phyloP scores from a whole-genome alignment of 2,329 filamentous ascomycete genomes.

The Rosellinia necatrix region DNA sequence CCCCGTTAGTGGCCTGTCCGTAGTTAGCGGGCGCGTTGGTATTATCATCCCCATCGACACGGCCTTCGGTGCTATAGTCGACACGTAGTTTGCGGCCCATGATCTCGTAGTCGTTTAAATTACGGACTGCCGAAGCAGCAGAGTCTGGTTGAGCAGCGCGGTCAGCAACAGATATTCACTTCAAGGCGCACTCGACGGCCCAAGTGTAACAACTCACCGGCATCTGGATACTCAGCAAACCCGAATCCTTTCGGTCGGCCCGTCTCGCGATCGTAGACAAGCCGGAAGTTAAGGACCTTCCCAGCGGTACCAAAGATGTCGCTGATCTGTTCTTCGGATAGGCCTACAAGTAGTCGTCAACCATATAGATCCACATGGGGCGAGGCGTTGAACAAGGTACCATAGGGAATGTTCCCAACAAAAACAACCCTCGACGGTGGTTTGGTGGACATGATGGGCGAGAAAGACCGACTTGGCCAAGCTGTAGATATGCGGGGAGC shows the following conservation, averaged over 20 bases:
- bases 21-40: constrained; percentile 29
- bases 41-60: constrained; percentile 66
- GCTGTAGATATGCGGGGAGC: too few relatives aligned
- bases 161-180: constrained; percentile 3
- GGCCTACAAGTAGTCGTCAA: constrained; percentile 60
- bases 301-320: constrained; percentile 92
- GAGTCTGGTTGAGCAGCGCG: constrained; percentile 55
- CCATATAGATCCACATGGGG: neutral
- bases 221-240: constrained; percentile 93
- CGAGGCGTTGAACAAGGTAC: constrained; percentile 43
- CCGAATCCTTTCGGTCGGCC: constrained; percentile 95
- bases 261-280: constrained; percentile 95
- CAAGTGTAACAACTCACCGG: constrained; percentile 57
- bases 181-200: neutral
- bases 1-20: constrained; percentile 37
- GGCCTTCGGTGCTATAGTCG: constrained; percentile 93
- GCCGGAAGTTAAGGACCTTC: constrained; percentile 86
- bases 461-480: neutral
- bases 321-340: constrained; percentile 94
- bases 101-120: constrained; percentile 92
- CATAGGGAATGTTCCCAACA: constrained; percentile 85
- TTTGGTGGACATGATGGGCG: constrained; percentile 68
- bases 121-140: constrained; percentile 90
- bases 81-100: constrained; percentile 94
- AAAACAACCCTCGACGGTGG: constrained; percentile 80